A percentile compares a stretch with the other conserved stretches of the same genome.
These are phyloP conservation scores for Alternaria metachromatica DNA, from an alignment of 2,329 filamentous ascomycete genomes.

Conservation along the genomic window DNA sequence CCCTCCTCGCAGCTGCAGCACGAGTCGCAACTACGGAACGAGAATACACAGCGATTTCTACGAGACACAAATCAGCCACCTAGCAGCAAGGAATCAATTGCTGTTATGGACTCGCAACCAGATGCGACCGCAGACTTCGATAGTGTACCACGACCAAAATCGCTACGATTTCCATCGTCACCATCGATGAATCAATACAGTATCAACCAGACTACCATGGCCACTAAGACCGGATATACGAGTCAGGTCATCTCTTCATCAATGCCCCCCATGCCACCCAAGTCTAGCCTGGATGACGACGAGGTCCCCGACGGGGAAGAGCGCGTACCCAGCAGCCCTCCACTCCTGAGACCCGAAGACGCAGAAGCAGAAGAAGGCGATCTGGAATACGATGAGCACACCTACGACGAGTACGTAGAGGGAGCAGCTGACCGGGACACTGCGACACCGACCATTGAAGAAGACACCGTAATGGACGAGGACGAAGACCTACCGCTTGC, in stretches of 20 bases:
- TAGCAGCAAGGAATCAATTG: constrained; percentile 46
- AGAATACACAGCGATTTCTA: constrained; percentile 24
- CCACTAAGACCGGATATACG: constrained; percentile 36
- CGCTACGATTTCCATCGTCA: constrained; percentile 46
- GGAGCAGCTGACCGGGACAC: constrained; percentile 12
- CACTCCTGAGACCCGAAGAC: constrained; percentile 27
- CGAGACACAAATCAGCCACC: constrained; percentile 21
- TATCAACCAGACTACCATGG: constrained; percentile 46
- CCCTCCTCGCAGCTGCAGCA: constrained; percentile 31
- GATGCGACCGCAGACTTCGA: constrained; percentile 34
- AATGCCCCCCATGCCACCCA: constrained; percentile 38
- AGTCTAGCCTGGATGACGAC: constrained; percentile 25
- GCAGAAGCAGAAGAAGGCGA: constrained; percentile 32
- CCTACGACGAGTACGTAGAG: constrained; percentile 29
- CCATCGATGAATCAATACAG: constrained; percentile 44
- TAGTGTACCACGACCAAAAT: constrained; percentile 35
- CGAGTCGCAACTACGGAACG: constrained; percentile 23
- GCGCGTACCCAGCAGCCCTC: constrained; percentile 48
- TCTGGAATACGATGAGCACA: constrained; percentile 31
- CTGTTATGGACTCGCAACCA: constrained; percentile 57
- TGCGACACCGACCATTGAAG: constrained; percentile 8
- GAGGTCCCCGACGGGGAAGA: constrained; percentile 29
- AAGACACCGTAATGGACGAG: constrained; percentile 28
- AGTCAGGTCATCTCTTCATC: constrained; percentile 43
- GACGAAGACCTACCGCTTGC: constrained; percentile 32